Conservation (phyloP, 176 grass and related monocot species). For the Sorghum bicolor region Sorghum_bicolor_NCBIv3 NC_012873.2:67370001-67370500, state of each 20-base stretch:
- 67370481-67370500: conserved; percentile 22
- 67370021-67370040: background rate
- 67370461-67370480: conserved; percentile 38
- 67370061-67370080: background rate
- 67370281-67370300: background rate
- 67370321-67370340: background rate
- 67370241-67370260: background rate
- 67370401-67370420: conserved; percentile 97
- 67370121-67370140: background rate
- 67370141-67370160: background rate
- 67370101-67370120: background rate
- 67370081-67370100: background rate
- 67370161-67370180: background rate
- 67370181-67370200: background rate
- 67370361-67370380: conserved; percentile 34
- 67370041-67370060: background rate
- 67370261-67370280: background rate
- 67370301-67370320: background rate
- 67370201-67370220: background rate
- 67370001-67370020: background rate
- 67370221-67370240: background rate
- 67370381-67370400: conserved; percentile 48
- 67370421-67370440: conserved; percentile 85
- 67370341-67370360: conserved; percentile 39
- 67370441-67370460: conserved; percentile 95